Percentiles rank a stretch among this genome's conserved stretches.
phyloP scores from a whole-genome alignment of 2,329 filamentous ascomycete genomes.

The Calonectria montana region DNA sequence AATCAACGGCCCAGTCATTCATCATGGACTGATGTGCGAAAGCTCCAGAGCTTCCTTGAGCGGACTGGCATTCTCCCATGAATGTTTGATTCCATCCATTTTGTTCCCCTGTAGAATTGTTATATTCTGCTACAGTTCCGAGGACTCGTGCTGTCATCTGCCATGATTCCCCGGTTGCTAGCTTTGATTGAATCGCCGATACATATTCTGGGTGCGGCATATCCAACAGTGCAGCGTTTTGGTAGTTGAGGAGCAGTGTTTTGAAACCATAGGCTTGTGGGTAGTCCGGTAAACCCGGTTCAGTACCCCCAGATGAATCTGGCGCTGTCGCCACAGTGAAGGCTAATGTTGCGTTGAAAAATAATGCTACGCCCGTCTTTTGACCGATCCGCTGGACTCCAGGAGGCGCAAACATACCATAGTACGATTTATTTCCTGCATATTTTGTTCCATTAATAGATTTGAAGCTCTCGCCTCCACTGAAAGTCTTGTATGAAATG shows the following conservation, averaged over 20 bases:
- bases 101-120: neutral
- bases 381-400: neutral
- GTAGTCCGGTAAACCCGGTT: neutral
- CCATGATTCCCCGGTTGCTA: conserved; percentile 4
- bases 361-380: neutral
- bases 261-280: neutral
- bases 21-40: neutral
- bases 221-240: neutral
- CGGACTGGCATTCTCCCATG: neutral
- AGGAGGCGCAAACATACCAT: neutral
- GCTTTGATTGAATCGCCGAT: neutral
- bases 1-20: neutral
- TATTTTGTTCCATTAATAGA: neutral
- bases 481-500: neutral
- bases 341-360: conserved; percentile 11
- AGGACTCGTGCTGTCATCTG: neutral
- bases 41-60: neutral
- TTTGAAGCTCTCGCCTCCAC: neutral
- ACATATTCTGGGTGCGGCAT: neutral
- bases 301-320: neutral
- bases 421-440: neutral
- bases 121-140: neutral
- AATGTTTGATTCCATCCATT: conserved; percentile 5
- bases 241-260: neutral
- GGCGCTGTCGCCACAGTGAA: neutral